These are phyloP conservation scores for Tuber magnatum DNA, from an alignment of 495 filamentous ascomycete genomes.

Conservation along the genomic window DNA sequence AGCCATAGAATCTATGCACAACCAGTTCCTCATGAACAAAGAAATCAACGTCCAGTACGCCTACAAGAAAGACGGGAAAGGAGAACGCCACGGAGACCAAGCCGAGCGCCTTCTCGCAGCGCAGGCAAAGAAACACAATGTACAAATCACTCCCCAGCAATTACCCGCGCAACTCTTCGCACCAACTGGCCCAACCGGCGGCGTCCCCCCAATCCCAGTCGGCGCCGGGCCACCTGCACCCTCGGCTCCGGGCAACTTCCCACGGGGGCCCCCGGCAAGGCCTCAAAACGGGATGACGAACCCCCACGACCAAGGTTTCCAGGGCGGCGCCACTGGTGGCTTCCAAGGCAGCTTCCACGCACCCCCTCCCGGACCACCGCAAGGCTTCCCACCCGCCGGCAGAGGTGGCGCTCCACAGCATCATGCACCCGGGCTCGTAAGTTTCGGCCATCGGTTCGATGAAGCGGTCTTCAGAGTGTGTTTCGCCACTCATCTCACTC, in stretches of 20 bases:
- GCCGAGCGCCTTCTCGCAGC: slow-evolving; percentile 88
- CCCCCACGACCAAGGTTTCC: slow-evolving; percentile 27
- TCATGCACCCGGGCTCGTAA: slow-evolving; percentile 11
- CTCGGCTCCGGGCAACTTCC: slow-evolving; percentile 30
- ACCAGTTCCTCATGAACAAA: slow-evolving; percentile 95
- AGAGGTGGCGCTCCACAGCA: slow-evolving; percentile 23
- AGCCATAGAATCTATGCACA: slow-evolving; percentile 87
- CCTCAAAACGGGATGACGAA: slow-evolving; percentile 23
- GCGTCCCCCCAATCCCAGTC: slow-evolving; percentile 24
- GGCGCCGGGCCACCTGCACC: slow-evolving; percentile 30
- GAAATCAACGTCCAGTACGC: slow-evolving; percentile 93
- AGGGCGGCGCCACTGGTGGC: slow-evolving; percentile 5
- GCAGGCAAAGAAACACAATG: slow-evolving; percentile 89
- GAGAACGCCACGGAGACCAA: slow-evolving; percentile 89
- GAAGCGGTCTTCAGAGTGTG: slow-evolving; percentile 10
- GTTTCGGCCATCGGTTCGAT: not conserved
- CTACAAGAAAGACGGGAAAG: slow-evolving; percentile 98
- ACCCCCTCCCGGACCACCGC: slow-evolving; percentile 29
- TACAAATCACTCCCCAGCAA: slow-evolving; percentile 44
- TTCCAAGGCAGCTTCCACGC: slow-evolving; percentile 27
- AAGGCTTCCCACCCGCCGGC: slow-evolving; percentile 22
- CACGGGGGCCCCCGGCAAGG: slow-evolving; percentile 24
- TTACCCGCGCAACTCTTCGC: slow-evolving; percentile 40
- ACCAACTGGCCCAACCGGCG: slow-evolving; percentile 34
- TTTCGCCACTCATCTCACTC: slow-evolving; percentile 39